A percentile compares a stretch with the other conserved stretches of the same genome.
These are phyloP conservation scores for Arthrinium phaeospermum DNA, from an alignment of 2,329 filamentous ascomycete genomes.

Conservation along the genomic window DNA sequence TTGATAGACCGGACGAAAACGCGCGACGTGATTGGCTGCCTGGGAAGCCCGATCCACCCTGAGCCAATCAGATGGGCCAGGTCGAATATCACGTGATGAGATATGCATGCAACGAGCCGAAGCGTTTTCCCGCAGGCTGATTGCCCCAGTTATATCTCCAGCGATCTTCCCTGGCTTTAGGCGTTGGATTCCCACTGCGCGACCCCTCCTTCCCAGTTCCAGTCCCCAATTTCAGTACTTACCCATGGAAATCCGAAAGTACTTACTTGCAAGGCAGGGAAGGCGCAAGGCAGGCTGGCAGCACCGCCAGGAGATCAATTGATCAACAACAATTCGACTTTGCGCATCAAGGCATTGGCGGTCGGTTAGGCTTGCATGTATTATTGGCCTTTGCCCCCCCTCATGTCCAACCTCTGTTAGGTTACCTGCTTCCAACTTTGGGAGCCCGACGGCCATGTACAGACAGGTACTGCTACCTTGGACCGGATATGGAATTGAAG, in stretches of 20 bases:
- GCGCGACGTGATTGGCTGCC: background rate
- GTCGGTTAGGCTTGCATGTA: background rate
- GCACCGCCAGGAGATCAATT: no score
- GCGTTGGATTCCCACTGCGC: background rate
- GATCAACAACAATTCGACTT: background rate
- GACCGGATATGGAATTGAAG: background rate
- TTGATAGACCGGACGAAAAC: background rate
- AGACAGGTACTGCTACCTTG: background rate
- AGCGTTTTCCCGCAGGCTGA: slow-evolving; percentile 21
- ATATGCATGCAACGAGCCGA: slow-evolving; percentile 21
- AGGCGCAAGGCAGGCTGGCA: background rate
- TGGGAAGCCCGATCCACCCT: background rate
- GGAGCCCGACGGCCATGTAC: background rate
- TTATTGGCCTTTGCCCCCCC: background rate
- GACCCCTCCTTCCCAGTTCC: background rate
- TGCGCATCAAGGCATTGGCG: background rate
- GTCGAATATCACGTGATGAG: background rate
- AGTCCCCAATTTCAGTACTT: background rate
- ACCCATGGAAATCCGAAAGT: slow-evolving; percentile 15
- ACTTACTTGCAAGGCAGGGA: background rate
- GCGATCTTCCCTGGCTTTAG: slow-evolving; percentile 19
- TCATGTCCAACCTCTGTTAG: background rate
- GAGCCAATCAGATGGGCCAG: slow-evolving; percentile 8
- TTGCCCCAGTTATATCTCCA: slow-evolving; percentile 19
- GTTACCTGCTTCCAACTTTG: background rate